Evolutionary conservation across 352 stramenopile species (phyloP), one percentile per base, ranked within the genome.

Genomic region (Globisporangium nagaii): DNA sequence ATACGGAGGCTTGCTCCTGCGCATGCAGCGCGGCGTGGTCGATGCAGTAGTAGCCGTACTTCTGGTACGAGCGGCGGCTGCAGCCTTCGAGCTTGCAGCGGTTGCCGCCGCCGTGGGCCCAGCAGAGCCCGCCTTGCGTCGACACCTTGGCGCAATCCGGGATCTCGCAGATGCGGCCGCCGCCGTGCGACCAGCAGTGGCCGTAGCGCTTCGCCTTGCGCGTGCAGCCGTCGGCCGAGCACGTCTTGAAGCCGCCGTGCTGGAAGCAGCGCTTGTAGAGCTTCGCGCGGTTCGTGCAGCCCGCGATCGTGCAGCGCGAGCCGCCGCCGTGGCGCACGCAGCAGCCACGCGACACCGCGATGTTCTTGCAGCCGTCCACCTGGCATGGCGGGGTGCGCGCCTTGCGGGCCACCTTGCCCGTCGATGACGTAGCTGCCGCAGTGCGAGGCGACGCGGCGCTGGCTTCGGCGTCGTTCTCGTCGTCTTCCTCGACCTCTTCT

Each of bases 161-260:
- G 19, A 66, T 43, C 35, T 74, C 73, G 56, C 83, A 93, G 57
- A 88, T 86, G 52, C 71, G 71, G 36, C 79, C 83, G 48, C 83
- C 83, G 45, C 40, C 50, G 50, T 92, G 82, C 20, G 82, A 87
- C 73, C 79, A 90, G 67, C 82, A 92, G 62, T 86, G 78, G 47
- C 82, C 82, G 60, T 88, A 88, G n/a, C 79, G 79, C 62, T 90
- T 90, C 60, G 82, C 79, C 46, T 88, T 87, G 58, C 72, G 74
- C 51, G 58, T 71, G 68, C 82, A 92, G 39, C 75, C 70, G 2
- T 82, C 68, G 10, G 75, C 66, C 25, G 75, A 62, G 65, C 82
- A 92, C 36, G 72, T 84, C 36, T 86, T 87, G 34, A 72, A 86
- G 36, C 78, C 78, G 28, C 75, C 78, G 66, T 89, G 79, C 61